Base-by-base conservation (phyloP, 352 stramenopile genomes). In the Globisporangium barbulae region DNA sequence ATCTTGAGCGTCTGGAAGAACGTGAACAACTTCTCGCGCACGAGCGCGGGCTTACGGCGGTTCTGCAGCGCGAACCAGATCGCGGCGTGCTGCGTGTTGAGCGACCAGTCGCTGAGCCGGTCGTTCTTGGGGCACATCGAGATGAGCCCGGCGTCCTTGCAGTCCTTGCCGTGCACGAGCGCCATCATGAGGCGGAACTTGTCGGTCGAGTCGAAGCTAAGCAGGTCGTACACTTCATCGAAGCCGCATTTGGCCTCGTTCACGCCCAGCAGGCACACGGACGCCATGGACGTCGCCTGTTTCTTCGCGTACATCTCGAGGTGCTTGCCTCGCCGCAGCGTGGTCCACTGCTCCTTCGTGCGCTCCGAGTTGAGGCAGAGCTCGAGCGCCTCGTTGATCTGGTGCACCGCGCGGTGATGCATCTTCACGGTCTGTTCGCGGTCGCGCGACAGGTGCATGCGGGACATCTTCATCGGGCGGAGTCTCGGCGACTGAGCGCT, bases 1-100 rank as follows among this genome's bases (percentile, higher is more conserved):
- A 89, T 59, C 65, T 84, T 82, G 21, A 90, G 63, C 13, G 79
- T 82, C 60, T 90, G 81, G 61, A 88, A 90, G 49, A 88, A 84
- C 48, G 76, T 82, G 48, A 90, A 62, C 56, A 76, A 64, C 54
- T 84, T 81, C 58, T 88, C 73, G 31, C 74, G 73, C 45, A 77
- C 67, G 49, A 87, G 55, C 15, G 85, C 63, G 2, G 81, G 71
- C 57, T 83, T 84, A 47, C 75, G 70, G 39, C 75, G 67, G 41
- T 82, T 79, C 56, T 86, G 81, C 45, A 88, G 72, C 13, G 69
- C 63, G 30, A 90, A 85, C 77, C 77, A 85, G n/a, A 90, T 62
- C 39, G 79, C 76, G n/a, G 77, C 72, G 52, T 88, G 81, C 50
- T 88, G 73, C 8, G 72, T 84, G 58, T 82, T 66, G 33, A 61